Percentiles rank a stretch among this genome's conserved stretches.
Conservation (phyloP, 1,284 basidiomycete genomes). For the Porodaedalea pini region DNA sequence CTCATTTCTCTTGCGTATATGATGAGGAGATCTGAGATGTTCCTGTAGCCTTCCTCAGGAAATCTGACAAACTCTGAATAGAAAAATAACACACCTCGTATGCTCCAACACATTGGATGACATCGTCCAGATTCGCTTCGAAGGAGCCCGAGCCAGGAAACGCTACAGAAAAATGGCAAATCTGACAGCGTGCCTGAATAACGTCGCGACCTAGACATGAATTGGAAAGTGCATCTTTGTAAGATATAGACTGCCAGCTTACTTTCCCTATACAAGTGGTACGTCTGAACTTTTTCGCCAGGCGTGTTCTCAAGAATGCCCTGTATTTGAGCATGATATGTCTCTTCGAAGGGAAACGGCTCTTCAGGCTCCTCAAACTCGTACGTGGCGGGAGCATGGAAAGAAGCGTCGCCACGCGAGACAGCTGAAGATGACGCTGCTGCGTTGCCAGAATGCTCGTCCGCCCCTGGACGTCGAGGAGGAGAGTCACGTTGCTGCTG, state of each 20-base stretch:
- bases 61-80: background rate
- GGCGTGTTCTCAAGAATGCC: background rate
- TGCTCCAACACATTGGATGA: background rate
- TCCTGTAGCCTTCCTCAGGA: background rate
- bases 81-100: constrained; percentile 4
- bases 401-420: background rate
- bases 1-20: constrained; percentile 6
- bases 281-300: background rate
- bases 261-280: background rate
- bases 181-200: constrained; percentile 1
- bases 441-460: background rate
- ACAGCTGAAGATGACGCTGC: background rate
- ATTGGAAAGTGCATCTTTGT: background rate
- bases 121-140: background rate
- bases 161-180: constrained; percentile 4
- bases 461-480: background rate
- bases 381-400: no score
- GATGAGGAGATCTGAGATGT: constrained; percentile 9
- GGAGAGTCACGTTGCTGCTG: background rate
- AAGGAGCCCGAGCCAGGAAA: constrained; percentile 6
- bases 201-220: background rate
- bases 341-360: background rate
- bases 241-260: background rate
- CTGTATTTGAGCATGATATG: constrained; percentile 1
- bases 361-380: background rate